Evolutionary conservation across 129 eudicot genomes (phyloP).

Genomic region (Tagetes erecta): DNA sequence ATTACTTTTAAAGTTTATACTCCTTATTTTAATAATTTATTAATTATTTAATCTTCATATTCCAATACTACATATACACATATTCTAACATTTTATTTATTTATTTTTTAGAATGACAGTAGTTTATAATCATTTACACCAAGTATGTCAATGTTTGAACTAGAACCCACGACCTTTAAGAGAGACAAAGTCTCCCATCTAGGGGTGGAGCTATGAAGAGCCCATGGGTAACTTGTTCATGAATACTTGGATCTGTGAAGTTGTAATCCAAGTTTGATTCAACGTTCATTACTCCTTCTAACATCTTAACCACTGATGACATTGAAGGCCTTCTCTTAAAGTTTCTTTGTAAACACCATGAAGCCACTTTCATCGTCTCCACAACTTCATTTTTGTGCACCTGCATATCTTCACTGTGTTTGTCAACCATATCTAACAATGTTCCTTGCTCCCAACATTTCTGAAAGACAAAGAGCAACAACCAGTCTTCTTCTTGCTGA

Average conservation of each 20-base stretch:
- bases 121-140: too few relatives aligned
- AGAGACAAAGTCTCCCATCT: too few relatives aligned
- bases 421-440: conserved; percentile 32
- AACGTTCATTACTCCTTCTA: conserved; percentile 32
- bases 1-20: too few relatives aligned
- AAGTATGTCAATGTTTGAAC: too few relatives aligned
- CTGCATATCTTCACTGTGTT: conserved; percentile 24
- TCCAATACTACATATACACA: too few relatives aligned
- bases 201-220: too few relatives aligned
- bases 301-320: conserved; percentile 50
- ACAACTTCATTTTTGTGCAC: conserved; percentile 32
- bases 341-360: conserved; percentile 47
- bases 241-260: conserved; percentile 26
- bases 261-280: conserved; percentile 24
- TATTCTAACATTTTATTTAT: too few relatives aligned
- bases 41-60: too few relatives aligned
- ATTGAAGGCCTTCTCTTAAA: conserved; percentile 44
- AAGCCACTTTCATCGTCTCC: conserved; percentile 40
- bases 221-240: neutral
- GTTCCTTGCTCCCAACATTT: conserved; percentile 21
- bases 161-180: too few relatives aligned
- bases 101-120: too few relatives aligned
- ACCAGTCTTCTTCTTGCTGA: conserved; percentile 21
- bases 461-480: conserved; percentile 30
- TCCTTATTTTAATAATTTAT: too few relatives aligned